A percentile compares a stretch with the other conserved stretches of the same genome.
Evolutionary conservation across 2,329 filamentous ascomycete species (phyloP).

Genomic region (Calonectria pseudoturangicola): DNA sequence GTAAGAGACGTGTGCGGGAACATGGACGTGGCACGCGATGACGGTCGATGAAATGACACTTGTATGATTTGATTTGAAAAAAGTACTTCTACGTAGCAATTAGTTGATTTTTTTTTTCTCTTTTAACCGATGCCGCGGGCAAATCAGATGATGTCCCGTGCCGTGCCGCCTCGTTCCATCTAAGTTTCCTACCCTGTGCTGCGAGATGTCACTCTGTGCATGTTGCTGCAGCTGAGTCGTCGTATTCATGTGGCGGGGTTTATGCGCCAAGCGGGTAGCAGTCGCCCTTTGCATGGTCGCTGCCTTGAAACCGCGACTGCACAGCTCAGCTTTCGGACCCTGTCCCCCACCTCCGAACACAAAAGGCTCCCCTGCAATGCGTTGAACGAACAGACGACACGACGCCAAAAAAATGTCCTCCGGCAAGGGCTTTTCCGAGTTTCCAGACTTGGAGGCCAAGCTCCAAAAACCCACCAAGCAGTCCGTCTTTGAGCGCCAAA

Average conservation of each 20-base stretch:
- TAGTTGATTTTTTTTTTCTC: constrained; percentile 25
- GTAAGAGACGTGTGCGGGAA: constrained; percentile 43
- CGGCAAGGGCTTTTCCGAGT: constrained; percentile 71
- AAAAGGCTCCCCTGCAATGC: constrained; percentile 39
- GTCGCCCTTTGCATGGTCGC: constrained; percentile 20
- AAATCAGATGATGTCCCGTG: constrained; percentile 30
- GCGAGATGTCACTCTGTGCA: background rate
- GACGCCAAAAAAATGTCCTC: constrained; percentile 64
- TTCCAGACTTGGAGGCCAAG: constrained; percentile 85
- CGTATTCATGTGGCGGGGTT: constrained; percentile 44
- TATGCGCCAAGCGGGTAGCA: constrained; percentile 44
- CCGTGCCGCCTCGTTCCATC: background rate
- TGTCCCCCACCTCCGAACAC: background rate
- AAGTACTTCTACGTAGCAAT: constrained; percentile 31
- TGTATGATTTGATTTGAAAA: constrained; percentile 26
- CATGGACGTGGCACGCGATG: constrained; percentile 37
- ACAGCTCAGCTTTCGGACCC: constrained; percentile 31
- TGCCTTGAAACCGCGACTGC: constrained; percentile 43
- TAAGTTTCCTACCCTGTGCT: constrained; percentile 22
- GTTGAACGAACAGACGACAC: constrained; percentile 16
- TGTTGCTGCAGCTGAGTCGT: background rate
- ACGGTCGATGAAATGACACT: constrained; percentile 28
- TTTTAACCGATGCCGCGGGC: constrained; percentile 15
- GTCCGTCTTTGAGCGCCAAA: constrained; percentile 91
- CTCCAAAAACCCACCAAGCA: constrained; percentile 88